Evolutionary conservation across 768 basidiomycete genomes (phyloP), one percentile per base, ranked within the genome.

Genomic region (Dioszegia aurantiaca): DNA sequence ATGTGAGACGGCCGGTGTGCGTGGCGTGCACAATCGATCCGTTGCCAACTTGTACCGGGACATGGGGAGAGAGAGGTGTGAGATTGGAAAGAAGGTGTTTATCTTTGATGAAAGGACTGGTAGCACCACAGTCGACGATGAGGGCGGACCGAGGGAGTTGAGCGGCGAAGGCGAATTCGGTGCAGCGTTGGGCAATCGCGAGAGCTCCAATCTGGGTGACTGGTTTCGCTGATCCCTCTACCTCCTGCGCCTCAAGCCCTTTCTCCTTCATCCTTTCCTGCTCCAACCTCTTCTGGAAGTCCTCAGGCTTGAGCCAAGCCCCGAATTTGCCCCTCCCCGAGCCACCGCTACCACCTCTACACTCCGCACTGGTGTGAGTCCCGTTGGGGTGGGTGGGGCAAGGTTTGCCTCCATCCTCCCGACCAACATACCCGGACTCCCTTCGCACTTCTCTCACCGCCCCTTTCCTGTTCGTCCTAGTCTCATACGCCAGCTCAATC

Each of bases 31-130:
- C 19, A n/a, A 30, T 16, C 24, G 6, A 27, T 16, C 55, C 43
- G n/a, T 46, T 24, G 21, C 42, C 43, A 26, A 56, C 43, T 9
- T 24, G 19, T 41, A 56, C 31, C 4, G 40, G 55, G 41, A 26
- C 12, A 30, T 41, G 41, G 6, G 14, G 24, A 17, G 42, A 3
- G 39, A 56, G 55, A 8, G 27, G 5, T 5, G n/a, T 19, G 39
- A 56, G 55, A 27, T 56, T 31, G 43, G 40, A 33, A 4, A 56
- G 55, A 19, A 56, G 55, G 28, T 56, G 55, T 19, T 46, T 44
- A 37, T 56, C 55, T 33, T 46, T 43, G 43, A 56, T 56, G 42
- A 56, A 56, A 30, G 27, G 33, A 30, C 27, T 56, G 49, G 55
- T 45, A 24, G 55, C 55, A 4, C 55, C 55, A 27, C 42, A 49